A percentile compares a stretch with the other conserved stretches of the same genome.
These are phyloP conservation scores for Quercus glauca DNA, from an alignment of 306 rosid genomes.

Conservation along the genomic window DNA sequence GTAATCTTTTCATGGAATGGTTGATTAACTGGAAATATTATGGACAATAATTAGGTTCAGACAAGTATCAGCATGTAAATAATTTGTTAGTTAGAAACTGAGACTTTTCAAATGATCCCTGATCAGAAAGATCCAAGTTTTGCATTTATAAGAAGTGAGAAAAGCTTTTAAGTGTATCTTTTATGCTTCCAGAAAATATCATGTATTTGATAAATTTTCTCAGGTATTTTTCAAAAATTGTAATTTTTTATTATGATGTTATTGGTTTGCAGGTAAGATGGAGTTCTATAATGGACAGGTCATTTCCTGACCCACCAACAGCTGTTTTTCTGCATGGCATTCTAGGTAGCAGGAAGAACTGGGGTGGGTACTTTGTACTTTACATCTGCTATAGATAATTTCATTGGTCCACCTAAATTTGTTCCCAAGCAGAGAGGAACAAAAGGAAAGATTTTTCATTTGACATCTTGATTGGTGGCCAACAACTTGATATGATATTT, in stretches of 20 bases:
- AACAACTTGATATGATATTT: neutral
- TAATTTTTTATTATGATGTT: slow-evolving; percentile 14
- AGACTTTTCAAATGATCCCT: neutral
- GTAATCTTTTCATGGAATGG: too few species aligned
- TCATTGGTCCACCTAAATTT: neutral
- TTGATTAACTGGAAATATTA: too few species aligned
- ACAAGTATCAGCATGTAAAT: neutral
- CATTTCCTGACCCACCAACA: slow-evolving; percentile 78
- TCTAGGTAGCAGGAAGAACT: slow-evolving; percentile 87
- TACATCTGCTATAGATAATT: neutral
- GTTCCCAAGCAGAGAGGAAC: neutral
- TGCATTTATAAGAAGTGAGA: neutral
- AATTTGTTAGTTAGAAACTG: neutral
- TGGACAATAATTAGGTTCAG: neutral
- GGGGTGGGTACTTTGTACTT: slow-evolving; percentile 61
- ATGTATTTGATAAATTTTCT: neutral
- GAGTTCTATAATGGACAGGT: slow-evolving; percentile 67
- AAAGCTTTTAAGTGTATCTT: neutral
- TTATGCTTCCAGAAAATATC: neutral
- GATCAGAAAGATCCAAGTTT: neutral
- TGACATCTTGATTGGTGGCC: neutral
- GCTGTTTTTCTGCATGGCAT: slow-evolving; percentile 94
- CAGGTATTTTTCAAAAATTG: neutral
- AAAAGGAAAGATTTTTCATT: neutral
- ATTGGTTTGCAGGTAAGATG: slow-evolving; percentile 65